A percentile compares a stretch with the other conserved stretches of the same genome.
These are phyloP conservation scores for Debaryomyces prosopidis DNA, from an alignment of 805 yeast genomes.

Conservation along the genomic window DNA sequence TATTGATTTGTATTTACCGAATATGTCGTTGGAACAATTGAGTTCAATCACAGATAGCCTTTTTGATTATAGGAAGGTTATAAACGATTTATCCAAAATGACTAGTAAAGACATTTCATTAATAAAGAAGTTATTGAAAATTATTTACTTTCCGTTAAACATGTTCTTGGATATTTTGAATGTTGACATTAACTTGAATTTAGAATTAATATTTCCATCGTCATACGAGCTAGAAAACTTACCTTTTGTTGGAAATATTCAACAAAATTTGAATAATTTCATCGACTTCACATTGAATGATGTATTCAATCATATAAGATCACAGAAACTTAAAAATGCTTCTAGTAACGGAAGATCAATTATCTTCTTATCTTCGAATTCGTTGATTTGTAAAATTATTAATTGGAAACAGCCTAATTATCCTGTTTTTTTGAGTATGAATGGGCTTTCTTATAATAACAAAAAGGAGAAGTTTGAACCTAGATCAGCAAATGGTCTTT, in stretches of 20 bases:
- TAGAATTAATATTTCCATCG: constrained; percentile 80
- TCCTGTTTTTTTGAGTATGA: constrained; percentile 86
- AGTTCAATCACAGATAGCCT: constrained; percentile 38
- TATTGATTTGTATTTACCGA: constrained; percentile 60
- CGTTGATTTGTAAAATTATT: constrained; percentile 86
- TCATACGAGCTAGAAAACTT: constrained; percentile 37
- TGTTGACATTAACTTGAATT: constrained; percentile 60
- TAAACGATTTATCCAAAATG: constrained; percentile 39
- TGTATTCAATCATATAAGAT: constrained; percentile 75
- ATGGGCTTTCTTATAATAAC: constrained; percentile 50
- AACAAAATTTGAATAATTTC: constrained; percentile 64
- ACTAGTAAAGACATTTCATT: constrained; percentile 34
- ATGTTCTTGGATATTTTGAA: constrained; percentile 58
- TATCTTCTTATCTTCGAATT: constrained; percentile 82
- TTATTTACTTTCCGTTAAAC: constrained; percentile 59
- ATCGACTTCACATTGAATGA: constrained; percentile 72
- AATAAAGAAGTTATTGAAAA: constrained; percentile 45
- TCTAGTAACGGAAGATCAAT: constrained; percentile 53
- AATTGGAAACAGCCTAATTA: constrained; percentile 99
- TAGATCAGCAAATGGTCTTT: constrained; percentile 41
- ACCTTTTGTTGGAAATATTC: constrained; percentile 41
- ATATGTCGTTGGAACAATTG: constrained; percentile 51
- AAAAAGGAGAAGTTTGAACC: constrained; percentile 32
- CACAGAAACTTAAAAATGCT: constrained; percentile 27
- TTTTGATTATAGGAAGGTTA: constrained; percentile 41